Base-by-base conservation (phyloP, 1,139 yeast species). In the Debaryomycetaceae sp. region DNA sequence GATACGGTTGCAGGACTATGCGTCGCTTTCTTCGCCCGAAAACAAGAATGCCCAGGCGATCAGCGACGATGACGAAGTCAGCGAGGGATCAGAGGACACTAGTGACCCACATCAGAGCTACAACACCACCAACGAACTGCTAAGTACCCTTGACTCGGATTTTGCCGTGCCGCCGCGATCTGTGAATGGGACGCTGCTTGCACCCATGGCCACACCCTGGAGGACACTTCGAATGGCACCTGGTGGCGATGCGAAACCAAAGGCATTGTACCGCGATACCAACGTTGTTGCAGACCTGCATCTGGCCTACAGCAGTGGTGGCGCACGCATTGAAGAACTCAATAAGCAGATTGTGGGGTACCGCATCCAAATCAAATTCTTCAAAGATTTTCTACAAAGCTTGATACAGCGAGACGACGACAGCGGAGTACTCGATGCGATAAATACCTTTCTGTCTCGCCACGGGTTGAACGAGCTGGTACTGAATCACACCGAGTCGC, bases 331-430 rank as follows among this genome's bases (percentile, higher is more conserved):
- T 3, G 61, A 58, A 25, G 62, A 61, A 3, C 46, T 65, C 13
- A 61, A 58, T 30, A 62, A 61, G 34, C 64, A 66, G 39, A 50
- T 68, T 24, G 58, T 69, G 1, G 59, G 67, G 13, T 67, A 65
- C 42, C 56, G 61, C 31, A 62, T 69, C 18, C 72, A 69, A 41
- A 56, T 69, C 23, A 54, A 59, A 41, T 53, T 67, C 32, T 60
- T 65, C 51, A 61, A 60, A 40, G 64, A 61, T 34, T 66, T 66
- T 32, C 43, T 68, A 3, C 71, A 62, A 32, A 55, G 53, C 29
- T 39, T 64, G 31, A 61, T 52, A 18, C 50, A 43, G 20, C 31
- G 34, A 25, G 40, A 37, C 16, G 39, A 44, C 6, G 27, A 34
- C 16, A 23, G 25, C 12, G 23, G 39, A 23, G 23, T 30, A 27